Evolutionary conservation across 2,329 filamentous ascomycete genomes (phyloP), one percentile per base, ranked within the genome.

Genomic region (Nemania sp.): DNA sequence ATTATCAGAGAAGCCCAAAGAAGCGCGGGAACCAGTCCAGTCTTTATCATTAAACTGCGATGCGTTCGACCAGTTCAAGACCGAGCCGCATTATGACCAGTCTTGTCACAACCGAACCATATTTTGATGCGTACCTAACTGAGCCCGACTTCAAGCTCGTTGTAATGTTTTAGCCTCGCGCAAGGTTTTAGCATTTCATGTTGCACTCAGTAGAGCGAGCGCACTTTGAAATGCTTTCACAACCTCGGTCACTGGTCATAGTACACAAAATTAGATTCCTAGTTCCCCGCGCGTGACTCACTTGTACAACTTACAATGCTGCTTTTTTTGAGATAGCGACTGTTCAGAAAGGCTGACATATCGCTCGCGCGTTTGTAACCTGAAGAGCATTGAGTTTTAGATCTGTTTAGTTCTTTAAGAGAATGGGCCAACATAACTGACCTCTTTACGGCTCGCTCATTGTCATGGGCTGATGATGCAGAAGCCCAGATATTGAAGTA

Each of bases 401-500:
- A n/a, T n/a, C n/a, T n/a, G n/a, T n/a, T n/a, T n/a, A n/a, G n/a
- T n/a, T n/a, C n/a, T n/a, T n/a, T n/a, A 57, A 33, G 19, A 7
- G n/a, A 19, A 17, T 42, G 6, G 1, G n/a, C 11, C 6, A 7
- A 44, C 30, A n/a, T 14, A 11, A 55, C 72, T 50, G 70, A 88
- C 87, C 91, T 84, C 71, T 93, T 93, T 59, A 84, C 79, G 20
- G 89, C 88, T 51, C 92, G 82, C 54, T 87, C 86, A 50, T 89
- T 85, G 69, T 96, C 92, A 57, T 90, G 85, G 9, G 78, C 74
- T 26, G 85, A 80, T 1, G 88, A 87, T 11, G 88, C 83, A 17
- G 86, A 79, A 20, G 89, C 88, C 91, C 92, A 97, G 30, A 86
- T 75, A 53, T 80, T 80, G 70, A 96, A 96, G 68, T 88, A 89